Percentiles rank a stretch among this genome's conserved stretches.
These are phyloP conservation scores for Penicillium dipodomyicola DNA, from an alignment of 495 filamentous ascomycete species.

Conservation along the genomic window DNA sequence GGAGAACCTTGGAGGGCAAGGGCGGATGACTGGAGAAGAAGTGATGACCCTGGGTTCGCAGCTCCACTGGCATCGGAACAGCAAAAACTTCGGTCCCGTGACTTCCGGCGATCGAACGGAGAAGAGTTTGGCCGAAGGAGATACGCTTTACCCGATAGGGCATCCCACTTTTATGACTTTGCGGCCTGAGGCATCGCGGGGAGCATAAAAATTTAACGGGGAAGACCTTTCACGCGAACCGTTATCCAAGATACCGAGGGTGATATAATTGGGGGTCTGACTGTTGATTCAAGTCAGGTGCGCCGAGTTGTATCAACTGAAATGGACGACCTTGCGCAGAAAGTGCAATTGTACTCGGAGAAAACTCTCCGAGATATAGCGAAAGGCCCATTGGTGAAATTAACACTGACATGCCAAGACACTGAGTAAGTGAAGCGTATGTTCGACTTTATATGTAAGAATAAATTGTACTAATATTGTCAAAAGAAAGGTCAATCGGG, in stretches of 20 bases:
- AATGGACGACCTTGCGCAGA: constrained; percentile 39
- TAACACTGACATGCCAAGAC: constrained; percentile 36
- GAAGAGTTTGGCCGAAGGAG: constrained; percentile 20
- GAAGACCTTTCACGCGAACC: constrained; percentile 12
- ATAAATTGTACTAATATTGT: constrained; percentile 19
- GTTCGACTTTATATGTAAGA: not conserved
- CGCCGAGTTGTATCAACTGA: constrained; percentile 15
- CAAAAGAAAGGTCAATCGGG: constrained; percentile 36
- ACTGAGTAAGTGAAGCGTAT: constrained; percentile 24
- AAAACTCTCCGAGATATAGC: constrained; percentile 37
- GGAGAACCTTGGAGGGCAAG: constrained; percentile 17
- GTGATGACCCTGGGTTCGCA: constrained; percentile 26
- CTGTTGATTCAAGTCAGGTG: constrained; percentile 11
- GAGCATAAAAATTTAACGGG: constrained; percentile 22
- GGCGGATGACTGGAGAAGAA: constrained; percentile 17
- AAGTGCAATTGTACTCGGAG: constrained; percentile 41
- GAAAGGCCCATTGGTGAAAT: constrained; percentile 42
- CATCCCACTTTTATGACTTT: constrained; percentile 29
- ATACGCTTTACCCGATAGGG: constrained; percentile 27
- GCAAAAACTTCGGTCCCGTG: constrained; percentile 50
- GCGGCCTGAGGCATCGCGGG: constrained; percentile 30
- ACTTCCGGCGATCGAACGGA: constrained; percentile 23
- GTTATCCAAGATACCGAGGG: constrained; percentile 10
- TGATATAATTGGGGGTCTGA: constrained; percentile 29
- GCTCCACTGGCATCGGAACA: constrained; percentile 31